phyloP scores from a whole-genome alignment of 208 protist species.

The Leishmania tropica region DNA sequence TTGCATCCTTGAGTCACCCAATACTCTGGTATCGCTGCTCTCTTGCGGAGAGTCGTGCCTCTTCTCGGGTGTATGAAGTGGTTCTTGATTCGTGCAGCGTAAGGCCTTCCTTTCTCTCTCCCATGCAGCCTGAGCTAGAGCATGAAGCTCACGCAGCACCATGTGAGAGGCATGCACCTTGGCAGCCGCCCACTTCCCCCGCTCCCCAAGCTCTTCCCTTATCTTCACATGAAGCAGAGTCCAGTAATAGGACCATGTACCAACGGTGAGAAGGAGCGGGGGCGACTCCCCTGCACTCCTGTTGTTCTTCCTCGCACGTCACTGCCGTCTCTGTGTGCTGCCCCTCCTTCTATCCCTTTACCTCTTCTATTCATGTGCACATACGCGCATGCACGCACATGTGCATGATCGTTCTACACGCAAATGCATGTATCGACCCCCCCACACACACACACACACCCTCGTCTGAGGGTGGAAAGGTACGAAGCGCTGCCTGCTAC shows the following conservation, averaged over 20 bases:
- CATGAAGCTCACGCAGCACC: neutral
- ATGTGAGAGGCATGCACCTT: neutral
- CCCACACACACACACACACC: too few relatives aligned
- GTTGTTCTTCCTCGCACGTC: neutral
- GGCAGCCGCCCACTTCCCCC: neutral
- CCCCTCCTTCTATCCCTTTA: neutral
- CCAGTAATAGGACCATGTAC: neutral
- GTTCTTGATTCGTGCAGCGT: neutral
- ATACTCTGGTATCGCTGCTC: neutral
- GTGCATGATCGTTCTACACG: neutral
- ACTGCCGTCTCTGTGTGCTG: neutral
- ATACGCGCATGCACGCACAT: neutral
- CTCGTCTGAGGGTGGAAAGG: neutral
- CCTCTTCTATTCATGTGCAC: slow-evolving; percentile 1
- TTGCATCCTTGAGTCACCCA: neutral
- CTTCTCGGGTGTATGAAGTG: neutral
- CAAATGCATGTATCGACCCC: neutral
- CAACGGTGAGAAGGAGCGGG: neutral
- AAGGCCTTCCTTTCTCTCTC: neutral
- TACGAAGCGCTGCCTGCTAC: neutral
- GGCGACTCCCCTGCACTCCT: neutral
- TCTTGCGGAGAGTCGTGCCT: neutral
- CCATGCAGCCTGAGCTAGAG: neutral
- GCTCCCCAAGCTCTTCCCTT: neutral
- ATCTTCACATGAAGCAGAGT: neutral